A percentile compares a stretch with the other conserved stretches of the same genome.
phyloP scores from a whole-genome alignment of 2,329 filamentous ascomycete species.

The Colletotrichum karsti region DNA sequence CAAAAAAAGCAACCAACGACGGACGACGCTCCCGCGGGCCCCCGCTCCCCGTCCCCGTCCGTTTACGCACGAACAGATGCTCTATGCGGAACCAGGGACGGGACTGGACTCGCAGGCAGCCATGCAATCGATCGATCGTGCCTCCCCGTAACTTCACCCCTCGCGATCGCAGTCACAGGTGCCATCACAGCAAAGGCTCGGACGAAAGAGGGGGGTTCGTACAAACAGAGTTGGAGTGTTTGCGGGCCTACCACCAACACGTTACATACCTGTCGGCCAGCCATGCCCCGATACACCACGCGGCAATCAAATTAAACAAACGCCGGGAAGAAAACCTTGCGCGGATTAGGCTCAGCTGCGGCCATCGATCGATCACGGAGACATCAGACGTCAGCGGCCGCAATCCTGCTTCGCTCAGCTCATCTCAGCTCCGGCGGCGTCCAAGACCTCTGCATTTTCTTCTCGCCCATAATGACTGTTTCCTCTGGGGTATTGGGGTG shows the following conservation, averaged over 20 bases:
- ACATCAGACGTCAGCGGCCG: not conserved
- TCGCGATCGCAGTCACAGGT: not conserved
- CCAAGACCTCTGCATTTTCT: not conserved
- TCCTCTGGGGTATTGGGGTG: no score
- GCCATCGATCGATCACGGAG: not conserved
- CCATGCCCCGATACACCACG: not conserved
- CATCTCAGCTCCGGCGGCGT: not conserved
- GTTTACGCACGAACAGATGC: not conserved
- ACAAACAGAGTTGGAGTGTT: not conserved
- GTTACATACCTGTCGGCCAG: not conserved
- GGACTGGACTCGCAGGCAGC: no score
- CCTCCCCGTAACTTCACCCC: not conserved
- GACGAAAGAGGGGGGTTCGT: not conserved
- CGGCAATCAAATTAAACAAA: not conserved
- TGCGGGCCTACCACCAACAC: not conserved
- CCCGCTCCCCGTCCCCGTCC: not conserved
- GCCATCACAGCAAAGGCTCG: not conserved
- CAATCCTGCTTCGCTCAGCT: no score
- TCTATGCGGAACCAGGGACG: not conserved
- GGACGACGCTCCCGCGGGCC: no score
- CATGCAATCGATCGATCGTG: not conserved
- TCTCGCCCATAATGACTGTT: no score
- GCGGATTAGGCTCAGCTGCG: not conserved
- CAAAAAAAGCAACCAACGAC: not conserved
- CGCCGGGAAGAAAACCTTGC: not conserved